phyloP scores from a whole-genome alignment of 768 basidiomycete genomes.

The Termitomyces sp. region DNA sequence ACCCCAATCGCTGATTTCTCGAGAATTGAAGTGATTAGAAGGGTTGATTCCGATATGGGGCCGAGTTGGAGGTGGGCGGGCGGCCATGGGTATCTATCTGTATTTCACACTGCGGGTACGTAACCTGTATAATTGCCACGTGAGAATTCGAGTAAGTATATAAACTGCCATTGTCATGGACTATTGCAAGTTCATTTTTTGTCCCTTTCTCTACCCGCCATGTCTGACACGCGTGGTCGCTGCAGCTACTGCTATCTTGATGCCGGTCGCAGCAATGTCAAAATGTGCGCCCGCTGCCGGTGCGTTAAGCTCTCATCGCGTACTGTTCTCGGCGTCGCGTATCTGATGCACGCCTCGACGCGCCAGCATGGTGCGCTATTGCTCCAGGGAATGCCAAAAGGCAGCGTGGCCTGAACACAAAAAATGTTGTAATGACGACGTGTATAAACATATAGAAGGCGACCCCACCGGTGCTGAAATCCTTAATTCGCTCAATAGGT shows the following conservation, averaged over 20 bases:
- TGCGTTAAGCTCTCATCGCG: background rate
- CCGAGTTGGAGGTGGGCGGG: constrained; percentile 68
- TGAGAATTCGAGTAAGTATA: constrained; percentile 11
- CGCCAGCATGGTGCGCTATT: constrained; percentile 8
- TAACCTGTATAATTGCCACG: constrained; percentile 6
- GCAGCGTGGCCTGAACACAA: constrained; percentile 7
- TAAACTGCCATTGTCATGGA: too few species aligned
- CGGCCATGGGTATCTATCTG: constrained; percentile 31
- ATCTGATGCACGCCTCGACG: background rate
- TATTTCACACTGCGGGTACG: constrained; percentile 2
- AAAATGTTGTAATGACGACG: constrained; percentile 5
- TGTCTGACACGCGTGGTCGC: constrained; percentile 7
- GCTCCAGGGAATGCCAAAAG: constrained; percentile 11
- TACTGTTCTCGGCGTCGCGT: background rate
- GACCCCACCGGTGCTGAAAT: constrained; percentile 3
- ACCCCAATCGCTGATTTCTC: constrained; percentile 55
- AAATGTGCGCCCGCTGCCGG: constrained; percentile 8
- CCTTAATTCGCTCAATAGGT: constrained; percentile 1
- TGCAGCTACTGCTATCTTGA: constrained; percentile 3
- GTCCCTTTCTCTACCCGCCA: background rate
- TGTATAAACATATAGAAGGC: constrained; percentile 4
- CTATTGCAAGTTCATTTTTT: too few species aligned
- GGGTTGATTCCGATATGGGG: constrained; percentile 69
- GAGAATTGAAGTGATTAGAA: constrained; percentile 35
- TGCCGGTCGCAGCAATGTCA: constrained; percentile 9